These are phyloP conservation scores for Acanthamoeba triangularis DNA, from an alignment of 208 protist genomes.

Conservation along the genomic window DNA sequence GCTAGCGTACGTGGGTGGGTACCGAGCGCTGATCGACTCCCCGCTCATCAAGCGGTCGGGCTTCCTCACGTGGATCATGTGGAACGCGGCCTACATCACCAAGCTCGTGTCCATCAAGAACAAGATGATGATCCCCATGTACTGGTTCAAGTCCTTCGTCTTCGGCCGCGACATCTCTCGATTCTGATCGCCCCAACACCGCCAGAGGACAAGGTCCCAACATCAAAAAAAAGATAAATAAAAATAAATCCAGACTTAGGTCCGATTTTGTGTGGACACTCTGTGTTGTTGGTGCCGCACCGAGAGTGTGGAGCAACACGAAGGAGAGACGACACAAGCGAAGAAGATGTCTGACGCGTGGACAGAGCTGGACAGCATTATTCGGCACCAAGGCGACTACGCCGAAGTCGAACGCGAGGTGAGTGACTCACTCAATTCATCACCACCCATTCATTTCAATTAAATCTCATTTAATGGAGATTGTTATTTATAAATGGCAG, in stretches of 20 bases:
- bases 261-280: not conserved
- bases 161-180: conserved; percentile 69
- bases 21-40: not conserved
- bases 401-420: conserved; percentile 20
- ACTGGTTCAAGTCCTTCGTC: conserved; percentile 73
- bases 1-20: conserved; percentile 41
- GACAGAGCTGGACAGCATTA: conserved; percentile 21
- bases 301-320: not conserved
- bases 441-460: too few relatives aligned
- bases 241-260: not conserved
- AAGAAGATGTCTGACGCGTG: not conserved
- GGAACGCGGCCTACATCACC: conserved; percentile 60
- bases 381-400: conserved; percentile 48
- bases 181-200: not conserved
- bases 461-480: not conserved
- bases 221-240: not conserved
- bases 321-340: not conserved
- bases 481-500: not conserved
- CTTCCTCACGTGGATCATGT: conserved; percentile 51
- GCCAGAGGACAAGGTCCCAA: too few relatives aligned
- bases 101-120: conserved; percentile 36
- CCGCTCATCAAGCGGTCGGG: not conserved
- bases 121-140: conserved; percentile 58
- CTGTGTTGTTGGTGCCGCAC: not conserved
- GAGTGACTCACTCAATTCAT: not conserved